Percentiles rank a stretch among this genome's conserved stretches.
These are phyloP conservation scores for Candida andamanensis DNA, from an alignment of 805 yeast species.

Conservation along the genomic window DNA sequence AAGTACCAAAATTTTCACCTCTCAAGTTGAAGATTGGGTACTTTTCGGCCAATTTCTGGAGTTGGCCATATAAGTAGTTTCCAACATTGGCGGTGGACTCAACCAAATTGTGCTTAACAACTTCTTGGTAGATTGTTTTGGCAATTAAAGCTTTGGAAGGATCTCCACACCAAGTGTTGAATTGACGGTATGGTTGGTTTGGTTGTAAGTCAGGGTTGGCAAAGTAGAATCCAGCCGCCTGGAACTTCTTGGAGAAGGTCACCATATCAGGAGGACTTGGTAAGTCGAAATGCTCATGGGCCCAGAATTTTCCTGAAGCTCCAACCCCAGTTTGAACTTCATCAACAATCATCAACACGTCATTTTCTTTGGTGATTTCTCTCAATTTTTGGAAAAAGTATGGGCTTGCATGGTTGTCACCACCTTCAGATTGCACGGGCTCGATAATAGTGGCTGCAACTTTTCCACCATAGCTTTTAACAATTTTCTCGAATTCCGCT, in stretches of 20 bases:
- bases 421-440: slow-evolving; percentile 72
- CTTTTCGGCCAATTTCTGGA: slow-evolving; percentile 34
- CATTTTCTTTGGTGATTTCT: slow-evolving; percentile 53
- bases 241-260: slow-evolving; percentile 68
- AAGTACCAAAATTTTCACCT: slow-evolving; percentile 60
- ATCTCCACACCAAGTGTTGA: slow-evolving; percentile 78
- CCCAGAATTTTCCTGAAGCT: slow-evolving; percentile 69
- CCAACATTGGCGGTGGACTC: slow-evolving; percentile 49
- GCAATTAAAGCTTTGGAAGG: slow-evolving; percentile 66
- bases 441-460: slow-evolving; percentile 53
- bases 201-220: slow-evolving; percentile 56
- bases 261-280: slow-evolving; percentile 63
- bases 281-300: slow-evolving; percentile 64
- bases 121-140: slow-evolving; percentile 52
- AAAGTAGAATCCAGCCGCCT: slow-evolving; percentile 68
- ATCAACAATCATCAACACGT: slow-evolving; percentile 57
- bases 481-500: slow-evolving; percentile 36
- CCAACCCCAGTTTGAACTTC: slow-evolving; percentile 77
- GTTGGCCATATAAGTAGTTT: slow-evolving; percentile 43
- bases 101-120: slow-evolving; percentile 45
- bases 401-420: slow-evolving; percentile 66
- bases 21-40: slow-evolving; percentile 50
- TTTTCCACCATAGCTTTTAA: slow-evolving; percentile 34
- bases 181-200: slow-evolving; percentile 59
- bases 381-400: slow-evolving; percentile 60